These are phyloP conservation scores for Coniophora puteana DNA, from an alignment of 1,284 basidiomycete species.

Conservation along the genomic window DNA sequence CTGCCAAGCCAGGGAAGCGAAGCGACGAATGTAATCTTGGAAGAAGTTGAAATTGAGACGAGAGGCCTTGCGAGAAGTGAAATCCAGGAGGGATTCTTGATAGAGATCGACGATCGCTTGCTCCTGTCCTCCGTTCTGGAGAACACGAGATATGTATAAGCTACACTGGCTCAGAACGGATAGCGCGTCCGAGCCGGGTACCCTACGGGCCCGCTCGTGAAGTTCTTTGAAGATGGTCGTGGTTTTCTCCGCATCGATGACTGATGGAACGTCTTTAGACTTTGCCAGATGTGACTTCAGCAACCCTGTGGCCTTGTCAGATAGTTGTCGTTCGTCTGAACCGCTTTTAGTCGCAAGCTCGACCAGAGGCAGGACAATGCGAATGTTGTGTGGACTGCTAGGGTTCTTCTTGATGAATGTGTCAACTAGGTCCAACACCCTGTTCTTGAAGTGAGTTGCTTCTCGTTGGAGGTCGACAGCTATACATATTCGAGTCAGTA, in stretches of 20 bases:
- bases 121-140: slow-evolving; percentile 44
- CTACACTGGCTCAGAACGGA: slow-evolving; percentile 65
- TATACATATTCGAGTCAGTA: slow-evolving; percentile 19
- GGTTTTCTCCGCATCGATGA: slow-evolving; percentile 42
- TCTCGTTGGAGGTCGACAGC: slow-evolving; percentile 72
- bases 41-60: slow-evolving; percentile 76
- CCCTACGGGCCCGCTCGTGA: slow-evolving; percentile 72
- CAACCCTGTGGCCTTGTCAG: slow-evolving; percentile 81
- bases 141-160: slow-evolving; percentile 66
- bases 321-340: slow-evolving; percentile 79
- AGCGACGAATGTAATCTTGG: slow-evolving; percentile 72
- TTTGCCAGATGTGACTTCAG: slow-evolving; percentile 75
- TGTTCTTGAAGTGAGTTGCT: slow-evolving; percentile 92
- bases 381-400: slow-evolving; percentile 61
- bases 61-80: slow-evolving; percentile 79
- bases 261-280: slow-evolving; percentile 61
- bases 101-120: slow-evolving; percentile 54
- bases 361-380: slow-evolving; percentile 73
- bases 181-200: slow-evolving; percentile 62
- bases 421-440: slow-evolving; percentile 90
- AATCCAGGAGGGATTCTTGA: slow-evolving; percentile 71
- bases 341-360: slow-evolving; percentile 66
- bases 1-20: slow-evolving; percentile 66
- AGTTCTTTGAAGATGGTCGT: slow-evolving; percentile 58
- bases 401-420: slow-evolving; percentile 77